Evolutionary conservation across 371 early-diverging fungal species (phyloP).

Genomic region (Saksenaea vasiformis): DNA sequence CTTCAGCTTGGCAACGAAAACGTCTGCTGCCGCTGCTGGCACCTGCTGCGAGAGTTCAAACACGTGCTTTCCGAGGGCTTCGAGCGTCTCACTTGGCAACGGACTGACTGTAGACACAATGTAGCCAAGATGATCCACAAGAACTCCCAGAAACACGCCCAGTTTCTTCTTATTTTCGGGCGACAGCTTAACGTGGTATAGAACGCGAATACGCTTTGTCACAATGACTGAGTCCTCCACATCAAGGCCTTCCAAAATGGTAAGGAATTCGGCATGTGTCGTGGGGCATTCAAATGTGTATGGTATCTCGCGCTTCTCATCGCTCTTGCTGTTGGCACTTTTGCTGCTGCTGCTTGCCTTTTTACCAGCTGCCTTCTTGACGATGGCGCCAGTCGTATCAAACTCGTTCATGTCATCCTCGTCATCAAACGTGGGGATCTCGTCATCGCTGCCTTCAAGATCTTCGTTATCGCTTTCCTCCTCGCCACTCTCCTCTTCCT

Average conservation of each 20-base stretch:
- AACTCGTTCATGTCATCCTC: conserved; percentile 55
- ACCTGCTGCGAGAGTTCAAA: conserved; percentile 59
- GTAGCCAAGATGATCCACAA: conserved; percentile 72
- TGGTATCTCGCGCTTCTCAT: conserved; percentile 63
- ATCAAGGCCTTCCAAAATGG: conserved; percentile 44
- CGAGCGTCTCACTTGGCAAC: conserved; percentile 46
- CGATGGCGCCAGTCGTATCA: conserved; percentile 28
- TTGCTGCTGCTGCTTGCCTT: conserved; percentile 21
- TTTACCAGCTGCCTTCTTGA: conserved; percentile 32
- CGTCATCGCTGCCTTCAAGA: conserved; percentile 46
- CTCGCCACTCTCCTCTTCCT: conserved; percentile 34
- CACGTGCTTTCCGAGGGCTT: conserved; percentile 55
- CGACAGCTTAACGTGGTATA: conserved; percentile 79
- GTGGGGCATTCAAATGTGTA: conserved; percentile 84
- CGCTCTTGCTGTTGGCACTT: conserved; percentile 18
- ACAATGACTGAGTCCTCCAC: conserved; percentile 69
- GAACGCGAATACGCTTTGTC: conserved; percentile 77
- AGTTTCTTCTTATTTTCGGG: conserved; percentile 78
- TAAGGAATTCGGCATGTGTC: conserved; percentile 39
- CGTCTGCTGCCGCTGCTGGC: conserved; percentile 43
- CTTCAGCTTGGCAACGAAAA: conserved; percentile 42
- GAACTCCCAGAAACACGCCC: conserved; percentile 53
- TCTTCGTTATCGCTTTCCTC: conserved; percentile 42
- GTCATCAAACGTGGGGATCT: conserved; percentile 34
- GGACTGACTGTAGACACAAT: conserved; percentile 53